Evolutionary conservation across 2,329 filamentous ascomycete genomes (phyloP).

Genomic region (Chaetoscypha palmicola): DNA sequence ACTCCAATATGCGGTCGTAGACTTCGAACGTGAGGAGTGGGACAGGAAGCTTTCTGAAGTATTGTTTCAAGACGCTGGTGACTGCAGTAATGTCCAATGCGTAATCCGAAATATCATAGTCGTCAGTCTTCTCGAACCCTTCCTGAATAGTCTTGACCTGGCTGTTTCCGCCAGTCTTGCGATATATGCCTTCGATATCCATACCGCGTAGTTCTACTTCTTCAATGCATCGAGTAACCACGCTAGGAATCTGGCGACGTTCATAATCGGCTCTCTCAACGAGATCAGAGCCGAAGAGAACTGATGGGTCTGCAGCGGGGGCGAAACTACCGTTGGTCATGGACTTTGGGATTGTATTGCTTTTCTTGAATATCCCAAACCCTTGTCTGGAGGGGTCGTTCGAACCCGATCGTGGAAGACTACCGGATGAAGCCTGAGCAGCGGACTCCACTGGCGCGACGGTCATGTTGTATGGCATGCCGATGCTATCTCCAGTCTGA

Average conservation of each 20-base stretch:
- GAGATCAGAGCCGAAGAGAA: conserved; percentile 84
- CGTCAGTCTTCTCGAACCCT: conserved; percentile 79
- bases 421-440: conserved; percentile 23
- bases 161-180: conserved; percentile 89
- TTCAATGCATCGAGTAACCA: conserved; percentile 90
- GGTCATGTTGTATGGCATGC: conserved; percentile 65
- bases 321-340: conserved; percentile 36
- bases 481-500: conserved; percentile 56
- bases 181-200: conserved; percentile 96
- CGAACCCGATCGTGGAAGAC: conserved; percentile 20
- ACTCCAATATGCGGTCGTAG: conserved; percentile 83
- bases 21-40: conserved; percentile 88
- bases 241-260: conserved; percentile 78
- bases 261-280: conserved; percentile 81
- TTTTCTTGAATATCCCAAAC: conserved; percentile 62
- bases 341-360: conserved; percentile 41
- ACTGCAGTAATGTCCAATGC: conserved; percentile 94
- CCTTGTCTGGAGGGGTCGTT: conserved; percentile 35
- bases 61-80: conserved; percentile 93
- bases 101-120: conserved; percentile 89
- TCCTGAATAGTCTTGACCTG: conserved; percentile 87
- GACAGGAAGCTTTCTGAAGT: conserved; percentile 86
- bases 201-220: conserved; percentile 95
- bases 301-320: conserved; percentile 45
- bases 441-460: conserved; percentile 45